Evolutionary conservation across 495 filamentous ascomycete species (phyloP), one percentile per base, ranked within the genome.

Genomic region (Penicillium cosmopolitanum): DNA sequence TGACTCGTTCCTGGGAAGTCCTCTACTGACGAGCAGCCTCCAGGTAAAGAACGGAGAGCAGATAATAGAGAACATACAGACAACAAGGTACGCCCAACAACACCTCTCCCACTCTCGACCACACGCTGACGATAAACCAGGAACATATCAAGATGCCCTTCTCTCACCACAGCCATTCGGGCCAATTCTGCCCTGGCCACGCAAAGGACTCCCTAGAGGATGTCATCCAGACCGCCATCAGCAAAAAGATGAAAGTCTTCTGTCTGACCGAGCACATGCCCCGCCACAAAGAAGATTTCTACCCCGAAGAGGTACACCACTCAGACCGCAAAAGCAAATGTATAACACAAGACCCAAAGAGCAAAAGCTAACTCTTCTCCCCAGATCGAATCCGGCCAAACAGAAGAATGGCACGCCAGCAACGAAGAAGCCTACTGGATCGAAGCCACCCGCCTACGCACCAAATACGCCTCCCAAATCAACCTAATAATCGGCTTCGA

Each of bases 221-320:
- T 61, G 84, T 98, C 56, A 80, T 98, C 69, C 82, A 85, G 62
- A 82, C 85, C 18, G 95, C 95, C 62, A 93, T 98, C 72, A 69
- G 76, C 50, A 80, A 85, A 56, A 87, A 89, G 55, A 94, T 96
- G 84, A 80, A 84, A 55, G 84, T 87, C 60, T 91, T 96, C 67
- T 91, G 90, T 40, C 75, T 98, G 54, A 97, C 95, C n/a, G 95
- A 98, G 79, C 96, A 98, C 75, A 97, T 98, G 87, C 91, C 92
- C 11, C 89, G 94, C 57, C 72, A 80, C 8, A 65, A 82, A 55
- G 79, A 84, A 55, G 95, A 98, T 78, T 76, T 63, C 78, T 81
- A 53, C 79, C 96, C 96, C 0, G 94, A 96, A 79, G 95, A 98
- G 80, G 92, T 94, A 38, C 36, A n/a, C 36, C 36, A 38, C 36